Evolutionary conservation across 345 rosid genomes (phyloP).

Genomic region (Murraya koenigii): DNA sequence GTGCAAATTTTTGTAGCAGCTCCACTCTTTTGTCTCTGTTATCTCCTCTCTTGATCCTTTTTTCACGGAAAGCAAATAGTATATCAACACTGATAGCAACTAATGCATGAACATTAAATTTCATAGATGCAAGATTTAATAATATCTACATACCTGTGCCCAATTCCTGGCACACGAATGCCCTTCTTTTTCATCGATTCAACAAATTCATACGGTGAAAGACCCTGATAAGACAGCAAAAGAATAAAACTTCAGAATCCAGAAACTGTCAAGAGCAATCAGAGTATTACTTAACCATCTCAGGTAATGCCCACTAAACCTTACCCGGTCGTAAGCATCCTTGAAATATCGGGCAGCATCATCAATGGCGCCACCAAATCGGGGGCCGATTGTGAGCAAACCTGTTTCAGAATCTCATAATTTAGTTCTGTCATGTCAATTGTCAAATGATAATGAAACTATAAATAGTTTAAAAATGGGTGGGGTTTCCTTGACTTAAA

Average conservation of each 20-base stretch:
- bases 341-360: slow-evolving; percentile 97
- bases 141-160: slow-evolving; percentile 66
- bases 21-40: slow-evolving; percentile 95
- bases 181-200: slow-evolving; percentile 98
- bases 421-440: slow-evolving; percentile 6
- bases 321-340: slow-evolving; percentile 91
- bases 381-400: slow-evolving; percentile 92
- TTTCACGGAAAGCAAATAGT: slow-evolving; percentile 2
- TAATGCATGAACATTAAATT: neutral
- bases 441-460: neutral
- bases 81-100: slow-evolving; percentile 9
- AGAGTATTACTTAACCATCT: neutral
- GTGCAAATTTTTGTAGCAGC: slow-evolving; percentile 79
- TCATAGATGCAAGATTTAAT: neutral
- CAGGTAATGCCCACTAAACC: slow-evolving; percentile 4
- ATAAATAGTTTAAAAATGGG: too few relatives aligned
- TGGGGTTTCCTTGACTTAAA: too few relatives aligned
- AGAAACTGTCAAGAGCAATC: slow-evolving; percentile 9
- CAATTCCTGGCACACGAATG: slow-evolving; percentile 96
- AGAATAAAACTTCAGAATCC: slow-evolving; percentile 10
- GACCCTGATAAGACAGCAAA: slow-evolving; percentile 45
- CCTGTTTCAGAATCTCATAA: slow-evolving; percentile 47
- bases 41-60: slow-evolving; percentile 95
- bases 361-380: slow-evolving; percentile 98
- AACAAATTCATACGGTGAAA: slow-evolving; percentile 87